These are phyloP conservation scores for Centaurea solstitialis DNA, from an alignment of 129 eudicot species.

Conservation along the genomic window DNA sequence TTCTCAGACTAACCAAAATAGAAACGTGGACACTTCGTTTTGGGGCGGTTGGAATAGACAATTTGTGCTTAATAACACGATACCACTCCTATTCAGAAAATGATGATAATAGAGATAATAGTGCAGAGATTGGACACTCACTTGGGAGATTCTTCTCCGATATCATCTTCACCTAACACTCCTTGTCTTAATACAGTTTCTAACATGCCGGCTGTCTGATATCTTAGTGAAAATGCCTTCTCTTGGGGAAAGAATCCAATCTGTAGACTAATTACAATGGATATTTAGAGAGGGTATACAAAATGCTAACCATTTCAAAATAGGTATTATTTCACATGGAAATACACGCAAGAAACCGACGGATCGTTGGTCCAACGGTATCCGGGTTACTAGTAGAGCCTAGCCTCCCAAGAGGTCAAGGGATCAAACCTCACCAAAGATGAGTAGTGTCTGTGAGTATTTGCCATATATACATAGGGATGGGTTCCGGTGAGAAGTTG, in stretches of 20 bases:
- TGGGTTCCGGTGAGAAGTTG: neutral
- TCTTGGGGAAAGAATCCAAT: conserved; percentile 79
- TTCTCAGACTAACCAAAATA: neutral
- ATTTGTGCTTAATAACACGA: neutral
- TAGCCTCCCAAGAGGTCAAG: neutral
- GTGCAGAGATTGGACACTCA: conserved; percentile 27
- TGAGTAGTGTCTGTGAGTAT: neutral
- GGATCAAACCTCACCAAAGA: neutral
- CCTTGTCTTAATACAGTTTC: conserved; percentile 91
- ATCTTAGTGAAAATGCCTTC: conserved; percentile 90
- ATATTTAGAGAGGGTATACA: conserved; percentile 39
- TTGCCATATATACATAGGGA: neutral
- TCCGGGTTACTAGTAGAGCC: neutral
- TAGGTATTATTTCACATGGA: neutral
- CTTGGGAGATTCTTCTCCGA: conserved; percentile 94
- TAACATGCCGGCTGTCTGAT: conserved; percentile 98
- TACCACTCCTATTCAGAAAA: neutral
- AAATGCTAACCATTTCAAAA: neutral
- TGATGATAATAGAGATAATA: neutral
- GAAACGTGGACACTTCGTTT: neutral
- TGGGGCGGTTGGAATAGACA: neutral
- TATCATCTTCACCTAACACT: conserved; percentile 95
- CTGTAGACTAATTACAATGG: conserved; percentile 82
- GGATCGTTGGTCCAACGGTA: neutral
- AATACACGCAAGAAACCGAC: neutral